Percentiles rank a stretch among this genome's conserved stretches.
These are phyloP conservation scores for Wickerhamiella vanderwaltii DNA, from an alignment of 805 yeast species.

Conservation along the genomic window DNA sequence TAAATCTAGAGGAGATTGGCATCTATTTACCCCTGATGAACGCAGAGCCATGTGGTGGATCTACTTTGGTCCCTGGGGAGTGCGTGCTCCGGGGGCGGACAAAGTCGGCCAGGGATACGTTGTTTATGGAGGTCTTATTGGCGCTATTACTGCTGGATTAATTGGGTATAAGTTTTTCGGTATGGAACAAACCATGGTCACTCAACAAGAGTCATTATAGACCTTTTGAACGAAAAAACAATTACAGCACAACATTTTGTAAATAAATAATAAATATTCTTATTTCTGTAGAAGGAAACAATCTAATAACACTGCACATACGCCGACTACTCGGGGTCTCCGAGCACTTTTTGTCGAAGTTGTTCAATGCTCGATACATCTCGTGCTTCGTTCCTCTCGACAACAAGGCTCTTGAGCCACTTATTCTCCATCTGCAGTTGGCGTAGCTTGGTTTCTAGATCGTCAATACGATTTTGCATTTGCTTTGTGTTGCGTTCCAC, in stretches of 20 bases:
- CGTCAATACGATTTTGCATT: conserved; percentile 51
- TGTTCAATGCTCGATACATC: conserved; percentile 22
- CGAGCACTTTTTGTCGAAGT: conserved; percentile 14
- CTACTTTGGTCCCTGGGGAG: conserved; percentile 30
- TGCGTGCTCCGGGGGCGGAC: conserved; percentile 19
- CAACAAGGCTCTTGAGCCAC: conserved; percentile 68
- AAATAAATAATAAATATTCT: too few relatives aligned
- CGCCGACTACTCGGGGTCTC: neutral
- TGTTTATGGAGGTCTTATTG: conserved; percentile 19
- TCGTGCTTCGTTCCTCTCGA: conserved; percentile 46
- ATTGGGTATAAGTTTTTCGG: conserved; percentile 22
- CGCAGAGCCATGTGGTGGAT: conserved; percentile 26
- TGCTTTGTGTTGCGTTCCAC: conserved; percentile 68
- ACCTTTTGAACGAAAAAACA: too few relatives aligned
- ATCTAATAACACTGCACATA: too few relatives aligned
- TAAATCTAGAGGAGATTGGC: conserved; percentile 28
- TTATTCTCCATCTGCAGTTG: conserved; percentile 90
- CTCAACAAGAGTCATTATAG: neutral
- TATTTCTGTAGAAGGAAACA: too few relatives aligned
- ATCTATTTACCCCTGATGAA: conserved; percentile 24
- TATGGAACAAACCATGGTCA: neutral
- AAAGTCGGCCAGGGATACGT: conserved; percentile 21
- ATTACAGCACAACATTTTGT: too few relatives aligned
- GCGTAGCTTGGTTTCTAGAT: conserved; percentile 60
- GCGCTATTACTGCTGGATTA: conserved; percentile 18